Percentiles rank a stretch among this genome's conserved stretches.
Evolutionary conservation across 2,329 filamentous ascomycete species (phyloP).

Genomic region (Elsinoe arachidis): DNA sequence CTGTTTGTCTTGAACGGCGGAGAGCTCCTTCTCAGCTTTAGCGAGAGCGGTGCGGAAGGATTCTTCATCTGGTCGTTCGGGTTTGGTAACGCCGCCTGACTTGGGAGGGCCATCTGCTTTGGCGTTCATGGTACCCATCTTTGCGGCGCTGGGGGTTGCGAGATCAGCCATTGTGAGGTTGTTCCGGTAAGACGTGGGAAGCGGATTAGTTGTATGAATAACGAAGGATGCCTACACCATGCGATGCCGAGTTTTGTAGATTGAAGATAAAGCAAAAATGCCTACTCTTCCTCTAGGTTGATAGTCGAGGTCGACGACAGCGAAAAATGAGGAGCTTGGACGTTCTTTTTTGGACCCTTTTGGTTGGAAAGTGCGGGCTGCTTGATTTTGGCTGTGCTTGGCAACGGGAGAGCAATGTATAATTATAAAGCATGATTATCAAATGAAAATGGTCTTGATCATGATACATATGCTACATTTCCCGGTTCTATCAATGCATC

Average conservation of each 20-base stretch:
- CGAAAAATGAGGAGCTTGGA: conserved; percentile 6
- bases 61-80: conserved; percentile 80
- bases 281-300: background rate
- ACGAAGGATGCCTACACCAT: background rate
- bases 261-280: too few relatives aligned
- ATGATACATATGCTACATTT: background rate
- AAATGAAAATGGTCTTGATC: background rate
- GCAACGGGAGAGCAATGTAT: background rate
- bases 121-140: conserved; percentile 27
- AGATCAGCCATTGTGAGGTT: conserved; percentile 25
- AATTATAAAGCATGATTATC: too few relatives aligned
- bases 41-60: conserved; percentile 70
- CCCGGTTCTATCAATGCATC: background rate
- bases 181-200: background rate
- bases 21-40: conserved; percentile 79
- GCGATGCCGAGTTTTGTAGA: background rate
- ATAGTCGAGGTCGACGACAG: background rate
- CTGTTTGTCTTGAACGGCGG: conserved; percentile 66
- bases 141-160: conserved; percentile 30
- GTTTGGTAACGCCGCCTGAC: conserved; percentile 44
- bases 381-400: background rate
- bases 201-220: background rate
- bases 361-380: background rate
- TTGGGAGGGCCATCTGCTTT: conserved; percentile 24
- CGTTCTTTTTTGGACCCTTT: conserved; percentile 6